Evolutionary conservation across 495 filamentous ascomycete species (phyloP).

Genomic region (Neurospora sp.): DNA sequence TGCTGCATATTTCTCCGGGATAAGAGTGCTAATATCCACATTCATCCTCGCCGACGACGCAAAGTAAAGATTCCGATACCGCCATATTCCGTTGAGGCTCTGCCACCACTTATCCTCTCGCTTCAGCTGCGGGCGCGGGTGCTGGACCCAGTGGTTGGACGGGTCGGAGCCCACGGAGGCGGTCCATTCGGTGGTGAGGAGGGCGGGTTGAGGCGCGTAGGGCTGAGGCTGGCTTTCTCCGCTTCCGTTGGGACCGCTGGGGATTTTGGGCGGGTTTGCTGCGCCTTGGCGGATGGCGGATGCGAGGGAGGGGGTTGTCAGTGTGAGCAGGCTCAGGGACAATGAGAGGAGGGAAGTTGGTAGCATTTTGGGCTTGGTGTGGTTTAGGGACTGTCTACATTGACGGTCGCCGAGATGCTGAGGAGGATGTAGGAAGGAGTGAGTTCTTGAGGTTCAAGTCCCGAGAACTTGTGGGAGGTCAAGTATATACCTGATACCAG

Average conservation of each 20-base stretch:
- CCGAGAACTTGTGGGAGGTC: not conserved
- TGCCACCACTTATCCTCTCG: constrained; percentile 43
- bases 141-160: constrained; percentile 53
- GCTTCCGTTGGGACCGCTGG: not conserved
- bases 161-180: not conserved
- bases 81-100: constrained; percentile 58
- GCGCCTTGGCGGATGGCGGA: not conserved
- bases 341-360: not conserved
- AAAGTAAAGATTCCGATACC: constrained; percentile 30
- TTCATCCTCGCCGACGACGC: not conserved
- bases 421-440: not conserved
- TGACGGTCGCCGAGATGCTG: not conserved
- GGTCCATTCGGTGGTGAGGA: not conserved
- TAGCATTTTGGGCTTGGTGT: not conserved
- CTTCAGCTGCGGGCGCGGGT: constrained; percentile 52
- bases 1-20: not conserved
- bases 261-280: not conserved
- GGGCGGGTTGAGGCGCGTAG: not conserved
- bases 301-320: not conserved
- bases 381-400: not conserved
- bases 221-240: not conserved
- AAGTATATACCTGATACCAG: not conserved
- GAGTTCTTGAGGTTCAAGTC: not conserved
- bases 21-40: not conserved
- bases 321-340: not conserved